A percentile compares a stretch with the other conserved stretches of the same genome.
These are phyloP conservation scores for Dioszegia crocea DNA, from an alignment of 768 basidiomycete species.

Conservation along the genomic window DNA sequence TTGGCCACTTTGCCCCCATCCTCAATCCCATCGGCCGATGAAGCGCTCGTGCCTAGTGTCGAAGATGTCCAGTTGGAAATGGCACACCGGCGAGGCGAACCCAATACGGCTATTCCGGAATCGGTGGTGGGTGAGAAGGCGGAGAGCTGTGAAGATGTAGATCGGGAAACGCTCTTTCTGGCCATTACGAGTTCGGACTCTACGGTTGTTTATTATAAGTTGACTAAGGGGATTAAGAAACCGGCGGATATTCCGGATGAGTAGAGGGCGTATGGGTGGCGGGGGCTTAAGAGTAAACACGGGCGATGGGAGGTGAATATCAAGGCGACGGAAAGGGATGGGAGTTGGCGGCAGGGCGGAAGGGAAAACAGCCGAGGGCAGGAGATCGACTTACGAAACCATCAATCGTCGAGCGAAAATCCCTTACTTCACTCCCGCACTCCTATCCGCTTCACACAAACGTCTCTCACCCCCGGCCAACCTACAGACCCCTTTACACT, in stretches of 20 bases:
- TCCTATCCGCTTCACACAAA: no score
- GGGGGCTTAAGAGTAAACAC: not conserved
- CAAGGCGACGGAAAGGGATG: not conserved
- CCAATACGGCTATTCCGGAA: slow-evolving; percentile 2
- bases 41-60: slow-evolving; percentile 18
- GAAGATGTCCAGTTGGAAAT: slow-evolving; percentile 14
- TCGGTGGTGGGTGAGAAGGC: not conserved
- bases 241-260: slow-evolving; percentile 49
- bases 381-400: no score
- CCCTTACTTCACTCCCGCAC: no score
- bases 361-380: no score
- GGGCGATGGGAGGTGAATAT: not conserved
- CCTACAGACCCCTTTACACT: no score
- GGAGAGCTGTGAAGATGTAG: slow-evolving; percentile 18
- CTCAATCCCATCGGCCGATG: slow-evolving; percentile 19
- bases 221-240: slow-evolving; percentile 48
- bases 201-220: slow-evolving; percentile 47
- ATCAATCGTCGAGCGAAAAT: no score
- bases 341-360: no score
- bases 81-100: not conserved
- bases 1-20: slow-evolving; percentile 16
- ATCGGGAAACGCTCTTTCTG: slow-evolving; percentile 42
- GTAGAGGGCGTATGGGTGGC: slow-evolving; percentile 4
- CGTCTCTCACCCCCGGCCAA: no score
- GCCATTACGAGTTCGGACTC: slow-evolving; percentile 44